These are phyloP conservation scores for Hypomyces perniciosus DNA, from an alignment of 2,329 filamentous ascomycete genomes.

Conservation along the genomic window DNA sequence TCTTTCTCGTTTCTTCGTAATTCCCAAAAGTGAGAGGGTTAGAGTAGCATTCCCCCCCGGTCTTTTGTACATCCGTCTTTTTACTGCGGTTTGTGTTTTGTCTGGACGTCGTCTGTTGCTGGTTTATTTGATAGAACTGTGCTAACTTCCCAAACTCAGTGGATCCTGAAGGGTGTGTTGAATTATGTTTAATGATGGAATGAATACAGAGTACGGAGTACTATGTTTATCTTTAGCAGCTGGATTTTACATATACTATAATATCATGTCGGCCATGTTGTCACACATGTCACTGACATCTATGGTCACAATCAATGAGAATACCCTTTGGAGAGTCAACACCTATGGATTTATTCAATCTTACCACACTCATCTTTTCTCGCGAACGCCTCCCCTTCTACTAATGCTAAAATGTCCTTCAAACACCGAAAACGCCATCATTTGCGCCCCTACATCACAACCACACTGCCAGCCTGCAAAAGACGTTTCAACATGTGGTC, in stretches of 20 bases:
- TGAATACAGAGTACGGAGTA: neutral
- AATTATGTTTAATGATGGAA: slow-evolving; percentile 31
- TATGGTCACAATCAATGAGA: too few species aligned
- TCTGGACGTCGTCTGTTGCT: neutral
- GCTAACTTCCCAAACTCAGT: slow-evolving; percentile 31
- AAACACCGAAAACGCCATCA: neutral
- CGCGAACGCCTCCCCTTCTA: neutral
- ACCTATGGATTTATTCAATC: neutral
- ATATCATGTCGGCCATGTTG: too few species aligned
- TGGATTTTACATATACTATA: neutral
- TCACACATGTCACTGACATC: too few species aligned
- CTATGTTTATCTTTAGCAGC: neutral
- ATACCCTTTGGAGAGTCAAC: neutral
- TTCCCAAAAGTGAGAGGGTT: too few species aligned
- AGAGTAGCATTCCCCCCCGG: too few species aligned
- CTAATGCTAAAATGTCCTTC: neutral
- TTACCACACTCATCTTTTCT: neutral
- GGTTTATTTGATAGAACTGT: neutral
- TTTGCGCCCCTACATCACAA: neutral
- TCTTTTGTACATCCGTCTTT: too few species aligned
- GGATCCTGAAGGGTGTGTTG: slow-evolving; percentile 57
- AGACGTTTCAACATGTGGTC: neutral
- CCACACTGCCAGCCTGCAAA: neutral
- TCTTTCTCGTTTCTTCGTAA: neutral
- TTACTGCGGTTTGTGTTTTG: too few species aligned